These are phyloP conservation scores for Arthrobotrys musiformis DNA, from an alignment of 2,329 filamentous ascomycete genomes.

Conservation along the genomic window DNA sequence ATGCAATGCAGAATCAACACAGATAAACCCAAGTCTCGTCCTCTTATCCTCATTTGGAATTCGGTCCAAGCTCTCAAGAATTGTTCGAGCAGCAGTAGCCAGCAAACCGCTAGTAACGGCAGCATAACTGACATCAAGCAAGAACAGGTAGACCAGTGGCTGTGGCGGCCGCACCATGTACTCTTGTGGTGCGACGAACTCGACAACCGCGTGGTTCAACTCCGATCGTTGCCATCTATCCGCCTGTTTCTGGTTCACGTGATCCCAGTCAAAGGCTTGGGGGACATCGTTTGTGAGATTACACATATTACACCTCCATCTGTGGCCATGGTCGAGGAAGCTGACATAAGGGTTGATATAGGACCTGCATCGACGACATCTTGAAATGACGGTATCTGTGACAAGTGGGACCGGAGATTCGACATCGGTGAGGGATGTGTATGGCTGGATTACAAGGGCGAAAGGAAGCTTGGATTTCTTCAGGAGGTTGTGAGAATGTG, in stretches of 20 bases:
- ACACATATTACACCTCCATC: constrained; percentile 99
- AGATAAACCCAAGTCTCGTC: constrained; percentile 92
- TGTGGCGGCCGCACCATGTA: constrained; percentile 99
- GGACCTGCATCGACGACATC: constrained; percentile 92
- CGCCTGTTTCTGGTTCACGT: constrained; percentile 85
- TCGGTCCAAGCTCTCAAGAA: constrained; percentile 91
- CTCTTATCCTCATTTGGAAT: constrained; percentile 98
- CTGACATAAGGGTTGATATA: constrained; percentile 98
- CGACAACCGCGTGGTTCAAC: constrained; percentile 94
- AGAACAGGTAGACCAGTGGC: constrained; percentile 92
- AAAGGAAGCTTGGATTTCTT: constrained; percentile 98
- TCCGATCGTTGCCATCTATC: constrained; percentile 93
- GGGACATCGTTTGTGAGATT: constrained; percentile 98
- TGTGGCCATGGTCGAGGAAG: constrained; percentile 94
- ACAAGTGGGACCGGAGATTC: constrained; percentile 92
- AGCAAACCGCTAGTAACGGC: constrained; percentile 89
- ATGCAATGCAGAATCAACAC: constrained; percentile 91
- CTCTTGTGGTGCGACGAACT: constrained; percentile 97
- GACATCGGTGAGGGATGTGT: constrained; percentile 88
- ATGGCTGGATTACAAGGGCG: constrained; percentile 94
- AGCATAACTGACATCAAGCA: constrained; percentile 92
- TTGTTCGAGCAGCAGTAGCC: constrained; percentile 90
- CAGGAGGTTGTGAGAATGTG: constrained; percentile 88
- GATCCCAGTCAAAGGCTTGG: constrained; percentile 99
- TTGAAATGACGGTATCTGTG: constrained; percentile 95